phyloP scores from a whole-genome alignment of 2,329 filamentous ascomycete species.

The Cordyceps cateniannulata region DNA sequence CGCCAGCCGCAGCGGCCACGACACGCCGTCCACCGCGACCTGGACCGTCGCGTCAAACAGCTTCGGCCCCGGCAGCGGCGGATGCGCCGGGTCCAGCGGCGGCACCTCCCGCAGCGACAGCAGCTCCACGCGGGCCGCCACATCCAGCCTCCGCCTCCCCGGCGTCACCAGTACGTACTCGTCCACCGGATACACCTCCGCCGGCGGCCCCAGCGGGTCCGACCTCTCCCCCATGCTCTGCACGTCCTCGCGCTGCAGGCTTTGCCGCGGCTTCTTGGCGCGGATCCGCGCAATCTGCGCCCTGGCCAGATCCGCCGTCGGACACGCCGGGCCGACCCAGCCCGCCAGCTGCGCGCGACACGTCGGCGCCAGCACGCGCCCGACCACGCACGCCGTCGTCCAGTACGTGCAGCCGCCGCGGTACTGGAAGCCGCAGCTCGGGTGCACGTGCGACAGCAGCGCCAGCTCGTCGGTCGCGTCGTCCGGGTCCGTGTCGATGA shows the following conservation, averaged over 20 bases:
- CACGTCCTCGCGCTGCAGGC: conserved; percentile 52
- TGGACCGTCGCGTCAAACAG: conserved; percentile 55
- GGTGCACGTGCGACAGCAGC: conserved; percentile 61
- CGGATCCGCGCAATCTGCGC: conserved; percentile 66
- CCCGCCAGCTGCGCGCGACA: conserved; percentile 64
- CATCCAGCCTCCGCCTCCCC: conserved; percentile 56
- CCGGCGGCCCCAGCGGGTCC: conserved; percentile 59
- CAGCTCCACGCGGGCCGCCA: conserved; percentile 64
- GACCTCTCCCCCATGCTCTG: conserved; percentile 61
- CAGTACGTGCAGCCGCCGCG: conserved; percentile 70
- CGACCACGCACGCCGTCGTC: conserved; percentile 65
- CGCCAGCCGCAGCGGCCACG: conserved; percentile 56
- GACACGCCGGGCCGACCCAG: conserved; percentile 68
- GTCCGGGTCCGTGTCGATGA: conserved; percentile 69
- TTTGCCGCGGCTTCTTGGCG: conserved; percentile 50
- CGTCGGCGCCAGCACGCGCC: conserved; percentile 68
- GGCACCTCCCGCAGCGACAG: conserved; percentile 48
- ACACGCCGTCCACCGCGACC: conserved; percentile 57
- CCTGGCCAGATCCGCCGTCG: conserved; percentile 58
- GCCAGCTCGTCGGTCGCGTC: conserved; percentile 58
- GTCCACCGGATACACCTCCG: conserved; percentile 55
- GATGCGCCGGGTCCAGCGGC: conserved; percentile 10
- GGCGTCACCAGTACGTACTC: conserved; percentile 61
- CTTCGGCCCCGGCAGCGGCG: conserved; percentile 27
- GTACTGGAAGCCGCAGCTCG: conserved; percentile 69